Evolutionary conservation across 208 protist genomes (phyloP), one percentile per base, ranked within the genome.

Genomic region (Naegleria lovaniensis): DNA sequence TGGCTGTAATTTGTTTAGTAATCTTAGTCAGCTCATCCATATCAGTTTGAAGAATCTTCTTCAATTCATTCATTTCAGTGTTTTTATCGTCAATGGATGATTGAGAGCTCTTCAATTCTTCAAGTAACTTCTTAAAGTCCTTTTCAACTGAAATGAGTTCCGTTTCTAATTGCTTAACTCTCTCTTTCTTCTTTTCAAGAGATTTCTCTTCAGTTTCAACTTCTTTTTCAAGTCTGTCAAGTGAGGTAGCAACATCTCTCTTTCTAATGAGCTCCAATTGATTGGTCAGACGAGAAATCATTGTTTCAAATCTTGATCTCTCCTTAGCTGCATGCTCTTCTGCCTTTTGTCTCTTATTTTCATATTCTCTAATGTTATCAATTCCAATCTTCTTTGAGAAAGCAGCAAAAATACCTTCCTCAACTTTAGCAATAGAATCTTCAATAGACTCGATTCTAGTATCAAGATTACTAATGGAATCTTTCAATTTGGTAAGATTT

Each of bases 61-160:
- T 92, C 16, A 94, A 33, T 38, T 93, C 91, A 79, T 90, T 58
- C 41, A 94, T 91, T 67, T 93, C 92, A 38, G 94, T 92, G 93
- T 97, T 93, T 48, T 93, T 91, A 41, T 94, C 90, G 79, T 93
- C 92, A 1, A 96, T 92, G 85, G 95, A 29, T 36, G 67, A 79
- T 36, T 79, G 67, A 6, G 67, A 79, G 4, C 6, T 36, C 25
- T 79, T 79, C 29, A 79, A 36, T 79, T 96, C 94, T 83, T 94
- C 94, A 48, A 95, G 92, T 91, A 93, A 94, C 89, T 96, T 93
- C 83, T 91, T 79, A 86, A 94, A 93, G 87, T 97, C 94, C 79
- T 94, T 92, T 58, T 94, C 90, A 40, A 95, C 76, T 29, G 92
- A 89, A 40, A 85, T 90, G 86, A 92, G 9, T 91, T 89, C 75